phyloP scores from a whole-genome alignment of 352 stramenopile species.

The Phytophthora pisi region DNA sequence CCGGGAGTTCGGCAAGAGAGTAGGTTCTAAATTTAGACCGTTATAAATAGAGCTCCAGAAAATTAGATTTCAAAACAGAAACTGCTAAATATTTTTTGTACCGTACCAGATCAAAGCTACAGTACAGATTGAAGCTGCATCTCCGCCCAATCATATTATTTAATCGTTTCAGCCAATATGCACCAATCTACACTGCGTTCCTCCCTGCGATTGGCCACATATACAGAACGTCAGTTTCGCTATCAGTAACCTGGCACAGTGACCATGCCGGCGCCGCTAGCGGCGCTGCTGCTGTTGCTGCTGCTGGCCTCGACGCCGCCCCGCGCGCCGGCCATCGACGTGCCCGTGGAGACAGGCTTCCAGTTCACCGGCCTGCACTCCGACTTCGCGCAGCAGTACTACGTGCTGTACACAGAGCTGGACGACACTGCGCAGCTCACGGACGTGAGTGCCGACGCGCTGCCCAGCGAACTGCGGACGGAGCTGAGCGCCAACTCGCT shows the following conservation, averaged over 20 bases:
- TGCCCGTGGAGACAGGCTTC: slow-evolving; percentile 55
- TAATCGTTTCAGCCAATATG: slow-evolving; percentile 1
- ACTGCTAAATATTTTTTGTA: no score
- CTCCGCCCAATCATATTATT: neutral
- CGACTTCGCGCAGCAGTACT: slow-evolving; percentile 76
- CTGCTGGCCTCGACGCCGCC: slow-evolving; percentile 4
- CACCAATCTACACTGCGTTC: neutral
- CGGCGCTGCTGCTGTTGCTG: slow-evolving; percentile 12
- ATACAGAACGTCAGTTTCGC: neutral
- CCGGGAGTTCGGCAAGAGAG: no score
- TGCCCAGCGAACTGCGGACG: slow-evolving; percentile 40
- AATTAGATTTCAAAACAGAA: no score
- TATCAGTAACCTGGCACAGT: no score
- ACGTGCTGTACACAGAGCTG: slow-evolving; percentile 47
- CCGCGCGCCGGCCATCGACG: slow-evolving; percentile 20
- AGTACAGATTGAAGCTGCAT: neutral
- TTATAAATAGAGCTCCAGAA: no score
- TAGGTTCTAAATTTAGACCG: no score
- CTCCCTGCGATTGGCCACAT: neutral
- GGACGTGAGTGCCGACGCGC: slow-evolving; percentile 18
- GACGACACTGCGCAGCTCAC: slow-evolving; percentile 38
- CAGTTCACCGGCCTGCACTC: slow-evolving; percentile 62
- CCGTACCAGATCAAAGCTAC: no score
- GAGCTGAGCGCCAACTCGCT: slow-evolving; percentile 47
- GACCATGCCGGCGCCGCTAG: slow-evolving; percentile 1